Evolutionary conservation across 2,329 filamentous ascomycete species (phyloP).

Genomic region (Teratosphaeriaceae sp.): DNA sequence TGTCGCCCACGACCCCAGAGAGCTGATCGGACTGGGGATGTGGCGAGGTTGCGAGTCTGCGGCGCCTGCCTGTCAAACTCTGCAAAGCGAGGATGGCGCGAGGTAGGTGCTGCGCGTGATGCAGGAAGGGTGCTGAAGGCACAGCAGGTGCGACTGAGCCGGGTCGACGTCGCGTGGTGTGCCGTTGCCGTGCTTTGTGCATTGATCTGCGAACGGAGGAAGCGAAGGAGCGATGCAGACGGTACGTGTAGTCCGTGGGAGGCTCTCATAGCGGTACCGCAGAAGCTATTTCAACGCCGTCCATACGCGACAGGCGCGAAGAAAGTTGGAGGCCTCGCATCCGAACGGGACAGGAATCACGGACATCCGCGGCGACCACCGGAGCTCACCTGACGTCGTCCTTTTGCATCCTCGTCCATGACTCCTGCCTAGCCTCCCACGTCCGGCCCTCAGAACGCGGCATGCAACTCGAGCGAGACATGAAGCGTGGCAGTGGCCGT

Average conservation of each 20-base stretch:
- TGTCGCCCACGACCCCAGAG: constrained; percentile 24
- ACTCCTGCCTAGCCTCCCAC: too few species aligned
- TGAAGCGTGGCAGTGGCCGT: not conserved
- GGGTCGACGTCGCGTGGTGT: not conserved
- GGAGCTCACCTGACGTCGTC: not conserved
- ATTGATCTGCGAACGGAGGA: constrained; percentile 65
- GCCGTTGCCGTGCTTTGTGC: constrained; percentile 20
- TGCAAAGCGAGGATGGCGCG: constrained; percentile 6
- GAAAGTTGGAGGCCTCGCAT: not conserved
- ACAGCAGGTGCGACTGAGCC: constrained; percentile 6
- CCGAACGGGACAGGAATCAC: not conserved
- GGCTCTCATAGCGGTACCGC: constrained; percentile 22
- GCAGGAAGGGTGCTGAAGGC: constrained; percentile 5
- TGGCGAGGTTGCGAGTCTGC: constrained; percentile 14
- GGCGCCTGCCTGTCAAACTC: constrained; percentile 16
- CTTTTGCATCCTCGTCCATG: not conserved
- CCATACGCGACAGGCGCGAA: too few species aligned
- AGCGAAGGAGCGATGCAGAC: constrained; percentile 58
- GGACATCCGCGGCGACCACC: not conserved
- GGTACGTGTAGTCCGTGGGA: constrained; percentile 33
- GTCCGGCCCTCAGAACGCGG: too few species aligned
- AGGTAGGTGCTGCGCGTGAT: not conserved
- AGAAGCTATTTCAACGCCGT: not conserved
- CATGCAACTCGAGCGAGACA: not conserved
- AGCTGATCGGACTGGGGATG: constrained; percentile 14